phyloP scores from a whole-genome alignment of 2,329 filamentous ascomycete genomes.

The Dryadomyces quercivorus region DNA sequence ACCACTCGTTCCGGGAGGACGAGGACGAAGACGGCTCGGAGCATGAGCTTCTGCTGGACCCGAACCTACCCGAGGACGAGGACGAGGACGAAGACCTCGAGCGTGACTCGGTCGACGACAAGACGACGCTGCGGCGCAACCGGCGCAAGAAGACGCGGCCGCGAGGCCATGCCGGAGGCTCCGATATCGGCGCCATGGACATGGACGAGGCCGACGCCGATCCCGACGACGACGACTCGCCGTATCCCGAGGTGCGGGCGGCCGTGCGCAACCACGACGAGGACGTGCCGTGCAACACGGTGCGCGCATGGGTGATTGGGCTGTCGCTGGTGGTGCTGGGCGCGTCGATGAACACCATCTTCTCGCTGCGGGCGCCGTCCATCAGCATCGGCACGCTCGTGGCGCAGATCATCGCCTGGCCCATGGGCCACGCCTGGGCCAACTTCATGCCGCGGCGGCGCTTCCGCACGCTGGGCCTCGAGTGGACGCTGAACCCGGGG shows the following conservation, averaged over 20 bases:
- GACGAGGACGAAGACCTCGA: conserved; percentile 15
- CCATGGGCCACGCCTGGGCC: conserved; percentile 50
- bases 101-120: conserved; percentile 12
- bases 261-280: conserved; percentile 54
- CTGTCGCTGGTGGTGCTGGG: conserved; percentile 42
- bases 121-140: conserved; percentile 2
- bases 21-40: conserved; percentile 35
- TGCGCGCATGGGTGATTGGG: conserved; percentile 54
- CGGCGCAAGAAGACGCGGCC: not conserved
- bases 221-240: conserved; percentile 40
- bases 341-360: conserved; percentile 50
- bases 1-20: conserved; percentile 22
- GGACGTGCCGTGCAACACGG: conserved; percentile 52
- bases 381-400: conserved; percentile 49
- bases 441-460: conserved; percentile 35
- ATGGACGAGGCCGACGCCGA: conserved; percentile 18
- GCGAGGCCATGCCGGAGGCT: not conserved
- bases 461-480: conserved; percentile 39
- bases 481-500: conserved; percentile 50
- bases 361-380: conserved; percentile 48
- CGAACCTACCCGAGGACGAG: conserved; percentile 34
- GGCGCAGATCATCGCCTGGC: conserved; percentile 52
- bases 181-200: conserved; percentile 10
- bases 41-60: conserved; percentile 44
- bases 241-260: conserved; percentile 54